A percentile compares a stretch with the other conserved stretches of the same genome.
These are phyloP conservation scores for Cicer chorassanicum DNA, from an alignment of 306 rosid species.

Conservation along the genomic window DNA sequence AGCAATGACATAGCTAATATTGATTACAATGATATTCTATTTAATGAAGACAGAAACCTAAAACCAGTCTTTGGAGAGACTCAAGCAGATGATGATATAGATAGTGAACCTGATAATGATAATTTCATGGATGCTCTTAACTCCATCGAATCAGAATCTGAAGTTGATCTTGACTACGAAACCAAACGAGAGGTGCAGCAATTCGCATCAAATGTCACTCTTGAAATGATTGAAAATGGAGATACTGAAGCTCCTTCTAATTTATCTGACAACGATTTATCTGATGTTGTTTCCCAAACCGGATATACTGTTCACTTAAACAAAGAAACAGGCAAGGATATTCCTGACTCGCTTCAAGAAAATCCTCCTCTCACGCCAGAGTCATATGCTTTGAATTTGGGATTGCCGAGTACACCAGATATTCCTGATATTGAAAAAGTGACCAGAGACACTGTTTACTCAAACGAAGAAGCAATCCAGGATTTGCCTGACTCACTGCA, in stretches of 20 bases:
- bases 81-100: constrained; percentile 69
- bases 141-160: constrained; percentile 86
- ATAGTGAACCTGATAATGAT: constrained; percentile 81
- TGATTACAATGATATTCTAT: constrained; percentile 49
- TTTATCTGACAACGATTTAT: constrained; percentile 48
- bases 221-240: constrained; percentile 54
- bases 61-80: constrained; percentile 49
- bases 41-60: constrained; percentile 50
- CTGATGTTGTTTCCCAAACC: constrained; percentile 50
- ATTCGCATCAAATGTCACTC: constrained; percentile 38
- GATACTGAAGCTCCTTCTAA: constrained; percentile 48
- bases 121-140: constrained; percentile 81
- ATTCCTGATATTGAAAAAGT: constrained; percentile 42
- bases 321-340: constrained; percentile 43
- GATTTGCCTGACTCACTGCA: constrained; percentile 42
- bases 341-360: constrained; percentile 41
- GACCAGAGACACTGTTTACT: constrained; percentile 46
- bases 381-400: constrained; percentile 36
- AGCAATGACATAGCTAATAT: constrained; percentile 34
- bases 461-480: constrained; percentile 42
- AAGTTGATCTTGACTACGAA: constrained; percentile 74
- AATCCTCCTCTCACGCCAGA: constrained; percentile 41
- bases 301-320: constrained; percentile 49
- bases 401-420: constrained; percentile 14
- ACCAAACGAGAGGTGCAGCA: constrained; percentile 70